Evolutionary conservation across 306 rosid species (phyloP), one percentile per base, ranked within the genome.

Genomic region (Senna siamea): DNA sequence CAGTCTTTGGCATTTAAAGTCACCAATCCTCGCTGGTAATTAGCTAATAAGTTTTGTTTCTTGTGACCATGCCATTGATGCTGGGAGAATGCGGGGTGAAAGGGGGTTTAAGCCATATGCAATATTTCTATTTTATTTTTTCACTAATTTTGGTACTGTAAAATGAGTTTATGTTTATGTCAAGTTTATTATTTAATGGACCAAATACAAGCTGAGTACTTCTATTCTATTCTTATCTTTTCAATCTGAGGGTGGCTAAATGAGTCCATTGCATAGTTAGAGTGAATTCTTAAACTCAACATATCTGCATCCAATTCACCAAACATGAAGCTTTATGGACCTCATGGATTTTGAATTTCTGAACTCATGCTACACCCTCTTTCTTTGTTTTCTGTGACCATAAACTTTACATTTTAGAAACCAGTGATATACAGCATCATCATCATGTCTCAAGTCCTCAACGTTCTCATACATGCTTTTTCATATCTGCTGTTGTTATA

Each of bases 1-100:
- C 98, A 93, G 69, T 68, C 89, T 30, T 85, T 93, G 48, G 77
- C 92, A 72, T 75, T 93, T 80, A 76, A 34, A 41, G 55, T 87
- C 5, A 23, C 80, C 12, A 74, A 77, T 14, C 70, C 83, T 40
- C 65, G 72, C 52, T 93, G 96, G 97, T 93, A 78, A 32, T 57
- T 69, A 7, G 1, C 51, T 32, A 1, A 52, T 40, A 9, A 22
- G 6, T 26, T 72, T 51, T 62, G 10, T 0, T 13, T 56, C 7
- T 32, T 48, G 47, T 18, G 5, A 6, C 58, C 3, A 0, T 58
- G 41, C 17, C 4, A 0, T 64, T 11, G 62, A 5, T 44, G 57
- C 47, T 59, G 30, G 32, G 59, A 43, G 34, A 23, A 44, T 60
- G 23, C 40, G 51, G 30, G 40, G 59, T 35, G 34, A 23, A 44